phyloP scores from a whole-genome alignment of 345 rosid genomes.

The Camelina laxa region DNA sequence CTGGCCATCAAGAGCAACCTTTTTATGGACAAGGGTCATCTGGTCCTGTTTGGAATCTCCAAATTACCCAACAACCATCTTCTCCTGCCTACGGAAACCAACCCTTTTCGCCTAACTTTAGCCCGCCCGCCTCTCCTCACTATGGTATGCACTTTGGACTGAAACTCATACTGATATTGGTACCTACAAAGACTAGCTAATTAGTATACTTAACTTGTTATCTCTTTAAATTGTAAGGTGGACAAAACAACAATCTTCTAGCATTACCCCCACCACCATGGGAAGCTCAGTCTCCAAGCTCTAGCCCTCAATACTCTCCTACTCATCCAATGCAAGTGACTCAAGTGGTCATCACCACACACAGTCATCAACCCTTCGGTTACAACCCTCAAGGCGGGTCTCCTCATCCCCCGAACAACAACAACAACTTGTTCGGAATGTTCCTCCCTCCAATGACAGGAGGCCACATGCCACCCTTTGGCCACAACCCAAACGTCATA shows the following conservation, averaged over 20 bases:
- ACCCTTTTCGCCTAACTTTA: conserved; percentile 43
- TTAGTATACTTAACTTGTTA: background rate
- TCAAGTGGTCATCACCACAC: conserved; percentile 66
- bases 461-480: conserved; percentile 35
- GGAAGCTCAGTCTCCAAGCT: conserved; percentile 83
- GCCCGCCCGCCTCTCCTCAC: conserved; percentile 42
- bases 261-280: conserved; percentile 94
- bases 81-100: conserved; percentile 74
- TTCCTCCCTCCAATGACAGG: conserved; percentile 57
- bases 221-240: conserved; percentile 30
- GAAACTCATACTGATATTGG: background rate
- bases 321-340: conserved; percentile 72
- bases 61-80: conserved; percentile 59
- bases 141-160: conserved; percentile 33
- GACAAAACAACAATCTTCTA: conserved; percentile 45
- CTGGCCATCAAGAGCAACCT: conserved; percentile 58
- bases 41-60: conserved; percentile 80
- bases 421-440: conserved; percentile 65
- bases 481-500: conserved; percentile 35
- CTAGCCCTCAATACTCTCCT: conserved; percentile 51
- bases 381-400: conserved; percentile 56
- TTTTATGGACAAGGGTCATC: conserved; percentile 52
- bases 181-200: background rate
- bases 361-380: conserved; percentile 56
- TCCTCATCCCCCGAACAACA: conserved; percentile 40